Percentiles rank a stretch among this genome's conserved stretches.
Conservation (phyloP, 192 early-diverging fungal species). For the Coemansia interrupta region DNA sequence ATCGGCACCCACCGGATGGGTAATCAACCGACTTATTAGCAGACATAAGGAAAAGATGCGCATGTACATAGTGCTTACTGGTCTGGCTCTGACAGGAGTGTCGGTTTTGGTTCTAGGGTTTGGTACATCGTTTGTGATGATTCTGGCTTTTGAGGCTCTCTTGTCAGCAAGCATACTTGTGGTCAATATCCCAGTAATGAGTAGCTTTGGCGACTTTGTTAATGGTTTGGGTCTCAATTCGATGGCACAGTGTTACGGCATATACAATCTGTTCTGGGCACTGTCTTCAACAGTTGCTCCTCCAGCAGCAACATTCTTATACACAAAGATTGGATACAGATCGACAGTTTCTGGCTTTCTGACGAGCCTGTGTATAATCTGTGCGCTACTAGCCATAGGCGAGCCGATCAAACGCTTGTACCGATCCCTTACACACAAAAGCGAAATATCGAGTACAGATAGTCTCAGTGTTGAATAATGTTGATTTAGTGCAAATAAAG, state of each 20-base stretch:
- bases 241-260: slow-evolving; percentile 44
- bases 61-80: slow-evolving; percentile 20
- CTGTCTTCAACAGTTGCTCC: slow-evolving; percentile 33
- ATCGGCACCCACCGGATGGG: slow-evolving; percentile 25
- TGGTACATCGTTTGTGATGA: slow-evolving; percentile 29
- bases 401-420: slow-evolving; percentile 7
- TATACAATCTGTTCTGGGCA: slow-evolving; percentile 48
- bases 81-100: slow-evolving; percentile 21
- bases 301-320: slow-evolving; percentile 38
- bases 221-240: slow-evolving; percentile 37
- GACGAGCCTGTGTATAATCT: slow-evolving; percentile 19
- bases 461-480: background rate
- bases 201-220: slow-evolving; percentile 53
- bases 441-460: background rate
- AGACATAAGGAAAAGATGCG: slow-evolving; percentile 29
- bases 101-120: slow-evolving; percentile 27
- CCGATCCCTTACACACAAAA: background rate
- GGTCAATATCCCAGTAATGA: slow-evolving; percentile 49
- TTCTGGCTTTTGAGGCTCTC: slow-evolving; percentile 20
- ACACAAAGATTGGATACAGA: slow-evolving; percentile 37
- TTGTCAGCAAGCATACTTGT: slow-evolving; percentile 16
- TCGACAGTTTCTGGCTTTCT: slow-evolving; percentile 24
- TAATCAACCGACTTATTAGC: slow-evolving; percentile 26
- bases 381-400: slow-evolving; percentile 14
- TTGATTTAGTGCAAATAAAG: background rate